phyloP scores from a whole-genome alignment of 2,329 filamentous ascomycete species.

The Sordariomycetes sp. region DNA sequence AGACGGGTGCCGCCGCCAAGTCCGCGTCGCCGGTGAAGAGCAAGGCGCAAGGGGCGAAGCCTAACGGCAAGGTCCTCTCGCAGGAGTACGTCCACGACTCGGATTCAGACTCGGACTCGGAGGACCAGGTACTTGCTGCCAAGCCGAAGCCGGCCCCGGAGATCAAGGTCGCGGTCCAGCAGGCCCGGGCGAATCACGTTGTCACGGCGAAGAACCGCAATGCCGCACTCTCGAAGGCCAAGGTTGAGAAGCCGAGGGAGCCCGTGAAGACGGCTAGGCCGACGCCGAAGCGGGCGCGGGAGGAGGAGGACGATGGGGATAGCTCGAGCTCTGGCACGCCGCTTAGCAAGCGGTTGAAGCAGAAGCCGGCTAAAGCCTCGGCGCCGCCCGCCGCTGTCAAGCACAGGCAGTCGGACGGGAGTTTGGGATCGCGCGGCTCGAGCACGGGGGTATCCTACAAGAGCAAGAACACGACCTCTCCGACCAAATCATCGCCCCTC shows the following conservation, averaged over 20 bases:
- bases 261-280: conserved; percentile 11
- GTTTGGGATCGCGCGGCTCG: conserved; percentile 29
- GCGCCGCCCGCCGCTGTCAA: conserved; percentile 15
- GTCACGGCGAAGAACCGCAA: background rate
- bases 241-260: conserved; percentile 7
- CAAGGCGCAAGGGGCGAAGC: conserved; percentile 10
- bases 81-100: conserved; percentile 38
- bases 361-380: conserved; percentile 20
- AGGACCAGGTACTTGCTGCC: conserved; percentile 25
- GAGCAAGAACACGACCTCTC: conserved; percentile 39
- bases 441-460: conserved; percentile 19
- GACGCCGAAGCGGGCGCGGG: conserved; percentile 29
- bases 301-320: conserved; percentile 36
- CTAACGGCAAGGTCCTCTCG: conserved; percentile 34
- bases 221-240: conserved; percentile 8
- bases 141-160: conserved; percentile 13
- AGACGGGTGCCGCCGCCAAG: conserved; percentile 10
- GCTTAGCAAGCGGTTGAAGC: conserved; percentile 43
- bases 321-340: conserved; percentile 47
- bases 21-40: conserved; percentile 11
- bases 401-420: conserved; percentile 33
- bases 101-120: conserved; percentile 42
- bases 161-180: background rate
- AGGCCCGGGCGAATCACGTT: background rate
- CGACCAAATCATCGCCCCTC: conserved; percentile 49